These are phyloP conservation scores for Saitozyma podzolica DNA, from an alignment of 768 basidiomycete species.

Conservation along the genomic window DNA sequence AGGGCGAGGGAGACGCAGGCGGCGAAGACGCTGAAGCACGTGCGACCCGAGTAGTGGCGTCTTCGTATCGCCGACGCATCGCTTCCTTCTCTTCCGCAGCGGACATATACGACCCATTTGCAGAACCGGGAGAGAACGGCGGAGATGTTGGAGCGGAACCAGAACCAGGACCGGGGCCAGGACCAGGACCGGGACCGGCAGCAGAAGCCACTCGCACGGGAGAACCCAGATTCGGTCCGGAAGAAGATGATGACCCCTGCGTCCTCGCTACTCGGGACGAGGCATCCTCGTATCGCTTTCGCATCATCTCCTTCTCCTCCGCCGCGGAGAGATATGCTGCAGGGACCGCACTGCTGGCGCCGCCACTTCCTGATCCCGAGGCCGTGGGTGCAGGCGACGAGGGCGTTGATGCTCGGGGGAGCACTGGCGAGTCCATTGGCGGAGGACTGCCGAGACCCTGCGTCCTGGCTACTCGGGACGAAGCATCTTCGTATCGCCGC, in stretches of 20 bases:
- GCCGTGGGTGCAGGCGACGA: not conserved
- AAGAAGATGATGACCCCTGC: not conserved
- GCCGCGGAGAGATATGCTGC: conserved; percentile 29
- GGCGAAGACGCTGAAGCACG: too few relatives aligned
- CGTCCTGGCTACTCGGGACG: conserved; percentile 3
- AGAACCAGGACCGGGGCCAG: not conserved
- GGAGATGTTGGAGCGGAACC: not conserved
- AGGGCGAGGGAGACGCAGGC: too few relatives aligned
- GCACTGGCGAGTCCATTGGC: not conserved
- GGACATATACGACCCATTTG: conserved; percentile 13
- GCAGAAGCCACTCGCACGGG: not conserved
- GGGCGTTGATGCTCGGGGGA: not conserved
- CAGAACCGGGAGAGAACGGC: not conserved
- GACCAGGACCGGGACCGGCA: not conserved
- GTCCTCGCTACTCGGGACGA: not conserved
- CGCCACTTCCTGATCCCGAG: not conserved
- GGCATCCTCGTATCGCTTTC: conserved; percentile 44
- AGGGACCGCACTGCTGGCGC: not conserved
- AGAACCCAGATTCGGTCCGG: not conserved
- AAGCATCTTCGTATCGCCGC: conserved; percentile 42
- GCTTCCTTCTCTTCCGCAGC: conserved; percentile 48
- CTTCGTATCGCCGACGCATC: conserved; percentile 42
- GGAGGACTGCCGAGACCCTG: not conserved
- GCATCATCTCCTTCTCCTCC: conserved; percentile 47
- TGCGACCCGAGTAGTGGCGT: conserved; percentile 23